These are phyloP conservation scores for Umbelopsis sp. DNA, from an alignment of 371 early-diverging fungal genomes.

Conservation along the genomic window DNA sequence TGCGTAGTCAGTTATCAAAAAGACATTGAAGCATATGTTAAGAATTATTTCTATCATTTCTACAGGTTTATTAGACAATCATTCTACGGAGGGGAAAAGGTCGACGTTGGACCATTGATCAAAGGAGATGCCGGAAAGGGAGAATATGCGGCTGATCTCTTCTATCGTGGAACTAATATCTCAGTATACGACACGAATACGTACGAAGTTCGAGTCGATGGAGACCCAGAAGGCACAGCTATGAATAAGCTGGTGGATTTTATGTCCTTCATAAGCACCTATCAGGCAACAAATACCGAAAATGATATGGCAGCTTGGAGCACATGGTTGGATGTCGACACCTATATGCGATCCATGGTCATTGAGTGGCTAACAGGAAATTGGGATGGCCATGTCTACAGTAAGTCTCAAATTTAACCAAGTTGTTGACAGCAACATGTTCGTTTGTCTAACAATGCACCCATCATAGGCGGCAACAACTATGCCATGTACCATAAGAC, in stretches of 20 bases:
- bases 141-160: conserved; percentile 36
- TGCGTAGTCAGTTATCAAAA: not conserved
- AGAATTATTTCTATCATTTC: not conserved
- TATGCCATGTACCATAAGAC: conserved; percentile 32
- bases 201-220: conserved; percentile 28
- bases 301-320: conserved; percentile 22
- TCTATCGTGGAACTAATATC: conserved; percentile 30
- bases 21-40: not conserved
- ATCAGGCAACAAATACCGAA: conserved; percentile 18
- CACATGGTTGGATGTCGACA: conserved; percentile 24
- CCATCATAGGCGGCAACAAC: conserved; percentile 31
- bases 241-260: conserved; percentile 36
- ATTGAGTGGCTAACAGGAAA: conserved; percentile 45
- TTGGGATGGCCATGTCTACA: conserved; percentile 36
- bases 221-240: conserved; percentile 25
- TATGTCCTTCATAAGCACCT: conserved; percentile 30
- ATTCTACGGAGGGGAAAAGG: conserved; percentile 32
- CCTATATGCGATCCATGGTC: conserved; percentile 44
- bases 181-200: conserved; percentile 28
- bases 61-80: conserved; percentile 42
- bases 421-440: too few species aligned
- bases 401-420: conserved; percentile 8
- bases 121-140: conserved; percentile 42
- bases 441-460: not conserved
- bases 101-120: conserved; percentile 32